A percentile compares a stretch with the other conserved stretches of the same genome.
These are phyloP conservation scores for Termitomyces sp. DNA, from an alignment of 768 basidiomycete species.

Conservation along the genomic window DNA sequence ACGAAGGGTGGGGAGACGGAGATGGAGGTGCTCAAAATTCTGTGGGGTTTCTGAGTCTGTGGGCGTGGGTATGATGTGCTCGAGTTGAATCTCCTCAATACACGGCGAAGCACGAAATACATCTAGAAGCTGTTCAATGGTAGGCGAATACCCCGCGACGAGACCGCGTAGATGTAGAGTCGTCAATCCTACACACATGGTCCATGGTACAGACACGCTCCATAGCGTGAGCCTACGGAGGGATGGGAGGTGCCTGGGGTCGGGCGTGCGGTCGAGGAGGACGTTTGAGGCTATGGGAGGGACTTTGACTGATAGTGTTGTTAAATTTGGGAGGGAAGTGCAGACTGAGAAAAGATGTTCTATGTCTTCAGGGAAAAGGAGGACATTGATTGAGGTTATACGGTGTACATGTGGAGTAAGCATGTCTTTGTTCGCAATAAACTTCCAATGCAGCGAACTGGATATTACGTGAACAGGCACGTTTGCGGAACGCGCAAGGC, in stretches of 20 bases:
- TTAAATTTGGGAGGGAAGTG: constrained; percentile 20
- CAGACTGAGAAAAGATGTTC: constrained; percentile 22
- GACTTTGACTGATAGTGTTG: constrained; percentile 29
- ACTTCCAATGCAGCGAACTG: constrained; percentile 9
- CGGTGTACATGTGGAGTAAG: constrained; percentile 21
- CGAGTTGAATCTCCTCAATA: constrained; percentile 27
- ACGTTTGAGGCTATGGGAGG: constrained; percentile 24
- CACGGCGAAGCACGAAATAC: constrained; percentile 28
- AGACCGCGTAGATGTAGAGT: constrained; percentile 31
- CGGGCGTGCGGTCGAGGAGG: constrained; percentile 12
- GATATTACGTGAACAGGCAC: constrained; percentile 32
- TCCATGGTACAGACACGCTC: constrained; percentile 29
- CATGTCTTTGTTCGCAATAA: constrained; percentile 2
- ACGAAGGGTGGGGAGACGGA: neutral
- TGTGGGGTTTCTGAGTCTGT: neutral
- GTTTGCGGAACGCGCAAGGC: constrained; percentile 27
- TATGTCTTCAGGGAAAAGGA: constrained; percentile 32
- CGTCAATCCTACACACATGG: constrained; percentile 25
- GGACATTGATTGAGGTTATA: constrained; percentile 29
- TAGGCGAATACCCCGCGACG: constrained; percentile 24
- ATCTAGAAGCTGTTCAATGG: constrained; percentile 25
- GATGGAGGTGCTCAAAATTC: neutral
- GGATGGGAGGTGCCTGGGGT: constrained; percentile 17
- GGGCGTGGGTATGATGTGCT: constrained; percentile 20
- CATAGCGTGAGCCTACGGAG: constrained; percentile 29